Conservation (phyloP, 495 filamentous ascomycete species). For the Aspergillus panamensis region DNA sequence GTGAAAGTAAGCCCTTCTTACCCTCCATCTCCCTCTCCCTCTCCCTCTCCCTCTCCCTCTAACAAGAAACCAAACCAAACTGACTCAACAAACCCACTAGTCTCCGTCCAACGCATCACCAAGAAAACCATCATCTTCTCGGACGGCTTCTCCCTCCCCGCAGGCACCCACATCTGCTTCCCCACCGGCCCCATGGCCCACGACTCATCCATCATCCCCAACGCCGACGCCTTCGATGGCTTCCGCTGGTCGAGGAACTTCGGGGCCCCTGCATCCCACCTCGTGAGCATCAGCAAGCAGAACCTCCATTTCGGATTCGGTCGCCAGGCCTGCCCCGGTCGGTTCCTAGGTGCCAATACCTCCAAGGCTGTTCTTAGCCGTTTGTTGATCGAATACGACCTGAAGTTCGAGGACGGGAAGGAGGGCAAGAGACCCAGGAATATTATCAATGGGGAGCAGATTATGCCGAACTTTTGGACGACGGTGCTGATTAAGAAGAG, state of each 20-base stretch:
- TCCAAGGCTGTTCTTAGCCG: constrained; percentile 56
- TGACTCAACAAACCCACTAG: constrained; percentile 16
- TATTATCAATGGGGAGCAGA: constrained; percentile 31
- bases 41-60: not conserved
- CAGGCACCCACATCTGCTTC: constrained; percentile 34
- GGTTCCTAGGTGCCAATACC: constrained; percentile 53
- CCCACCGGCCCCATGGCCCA: constrained; percentile 32
- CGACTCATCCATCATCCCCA: constrained; percentile 23
- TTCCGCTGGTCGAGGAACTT: constrained; percentile 35
- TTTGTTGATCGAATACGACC: constrained; percentile 51
- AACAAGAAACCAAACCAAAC: not conserved
- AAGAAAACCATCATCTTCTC: constrained; percentile 27
- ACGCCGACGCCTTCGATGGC: constrained; percentile 31
- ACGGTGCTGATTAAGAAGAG: constrained; percentile 30
- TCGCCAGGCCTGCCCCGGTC: constrained; percentile 48
- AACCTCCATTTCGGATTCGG: constrained; percentile 39
- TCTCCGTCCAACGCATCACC: constrained; percentile 31
- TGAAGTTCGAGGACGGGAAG: constrained; percentile 31
- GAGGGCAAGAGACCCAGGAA: constrained; percentile 26
- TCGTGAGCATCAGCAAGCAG: constrained; percentile 22
- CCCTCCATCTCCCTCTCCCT: not conserved
- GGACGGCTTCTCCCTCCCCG: constrained; percentile 29
- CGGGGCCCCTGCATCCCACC: constrained; percentile 9
- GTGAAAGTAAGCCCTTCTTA: constrained; percentile 26
- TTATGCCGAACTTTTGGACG: constrained; percentile 27